These are phyloP conservation scores for Leishmania martiniquensis DNA, from an alignment of 208 protist genomes.

Conservation along the genomic window DNA sequence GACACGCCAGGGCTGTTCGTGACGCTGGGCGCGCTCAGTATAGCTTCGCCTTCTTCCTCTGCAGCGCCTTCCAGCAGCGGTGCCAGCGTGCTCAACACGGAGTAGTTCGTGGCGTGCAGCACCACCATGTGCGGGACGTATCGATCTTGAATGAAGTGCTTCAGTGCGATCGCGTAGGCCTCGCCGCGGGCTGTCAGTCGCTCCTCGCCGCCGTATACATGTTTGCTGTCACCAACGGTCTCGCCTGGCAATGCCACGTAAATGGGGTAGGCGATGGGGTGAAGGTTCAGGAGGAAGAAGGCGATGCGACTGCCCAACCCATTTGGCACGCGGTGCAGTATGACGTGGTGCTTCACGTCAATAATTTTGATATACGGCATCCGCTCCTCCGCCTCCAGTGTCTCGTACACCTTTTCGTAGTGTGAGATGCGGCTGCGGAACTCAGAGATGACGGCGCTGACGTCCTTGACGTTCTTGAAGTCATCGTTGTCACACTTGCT, in stretches of 20 bases:
- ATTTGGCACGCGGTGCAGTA: conserved; percentile 73
- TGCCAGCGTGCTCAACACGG: conserved; percentile 67
- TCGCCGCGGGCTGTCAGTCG: conserved; percentile 66
- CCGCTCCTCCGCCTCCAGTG: conserved; percentile 59
- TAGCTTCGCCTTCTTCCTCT: conserved; percentile 15
- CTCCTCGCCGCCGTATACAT: conserved; percentile 81
- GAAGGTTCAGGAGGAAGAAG: conserved; percentile 91
- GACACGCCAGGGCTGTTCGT: neutral
- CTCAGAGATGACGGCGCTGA: conserved; percentile 71
- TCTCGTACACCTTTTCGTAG: conserved; percentile 93
- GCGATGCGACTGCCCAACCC: conserved; percentile 81
- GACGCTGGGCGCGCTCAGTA: neutral
- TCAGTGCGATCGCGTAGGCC: conserved; percentile 65
- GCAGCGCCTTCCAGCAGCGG: conserved; percentile 54
- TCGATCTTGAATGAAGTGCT: conserved; percentile 82
- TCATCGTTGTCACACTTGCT: conserved; percentile 92
- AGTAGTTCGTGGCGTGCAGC: conserved; percentile 83
- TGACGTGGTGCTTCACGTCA: conserved; percentile 89
- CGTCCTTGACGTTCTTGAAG: conserved; percentile 86
- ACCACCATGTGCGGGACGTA: conserved; percentile 86
- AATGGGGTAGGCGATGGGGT: conserved; percentile 84
- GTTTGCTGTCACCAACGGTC: conserved; percentile 64
- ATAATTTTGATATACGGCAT: conserved; percentile 90
- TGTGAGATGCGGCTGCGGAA: conserved; percentile 82
- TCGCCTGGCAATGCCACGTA: conserved; percentile 87